phyloP scores from a whole-genome alignment of 345 rosid species.

The Populus pruinosa region DNA sequence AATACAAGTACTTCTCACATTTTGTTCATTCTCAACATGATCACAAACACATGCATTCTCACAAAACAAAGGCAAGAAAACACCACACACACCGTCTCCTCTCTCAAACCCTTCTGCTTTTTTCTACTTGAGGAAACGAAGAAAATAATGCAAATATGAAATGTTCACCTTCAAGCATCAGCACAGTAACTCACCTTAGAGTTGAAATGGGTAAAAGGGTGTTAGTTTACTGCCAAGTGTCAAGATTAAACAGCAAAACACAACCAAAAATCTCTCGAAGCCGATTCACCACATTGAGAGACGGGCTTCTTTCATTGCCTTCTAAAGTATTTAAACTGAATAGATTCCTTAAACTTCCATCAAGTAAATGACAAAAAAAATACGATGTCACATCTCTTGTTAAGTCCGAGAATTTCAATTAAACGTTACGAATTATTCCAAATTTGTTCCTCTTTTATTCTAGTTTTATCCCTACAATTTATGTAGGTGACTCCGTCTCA shows the following conservation, averaged over 20 bases:
- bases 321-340: conserved; percentile 27
- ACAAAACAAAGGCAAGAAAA: no score
- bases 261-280: not conserved
- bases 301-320: conserved; percentile 2
- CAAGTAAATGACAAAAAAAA: conserved; percentile 24
- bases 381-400: conserved; percentile 4
- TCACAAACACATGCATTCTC: no score
- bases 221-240: not conserved
- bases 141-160: not conserved
- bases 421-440: not conserved
- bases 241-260: conserved; percentile 28
- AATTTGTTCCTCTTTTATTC: not conserved
- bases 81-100: not conserved
- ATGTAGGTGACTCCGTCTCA: conserved; percentile 7
- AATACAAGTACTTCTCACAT: not conserved
- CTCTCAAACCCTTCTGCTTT: no score
- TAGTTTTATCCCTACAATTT: no score
- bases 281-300: conserved; percentile 15
- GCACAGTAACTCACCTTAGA: conserved; percentile 20
- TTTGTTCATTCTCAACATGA: not conserved
- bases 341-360: conserved; percentile 15
- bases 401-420: conserved; percentile 21
- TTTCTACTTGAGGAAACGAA: no score
- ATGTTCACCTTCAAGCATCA: not conserved
- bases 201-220: conserved; percentile 15